Base-by-base conservation (phyloP, 108 stramenopile species). In the Thalassiosira profunda region DNA sequence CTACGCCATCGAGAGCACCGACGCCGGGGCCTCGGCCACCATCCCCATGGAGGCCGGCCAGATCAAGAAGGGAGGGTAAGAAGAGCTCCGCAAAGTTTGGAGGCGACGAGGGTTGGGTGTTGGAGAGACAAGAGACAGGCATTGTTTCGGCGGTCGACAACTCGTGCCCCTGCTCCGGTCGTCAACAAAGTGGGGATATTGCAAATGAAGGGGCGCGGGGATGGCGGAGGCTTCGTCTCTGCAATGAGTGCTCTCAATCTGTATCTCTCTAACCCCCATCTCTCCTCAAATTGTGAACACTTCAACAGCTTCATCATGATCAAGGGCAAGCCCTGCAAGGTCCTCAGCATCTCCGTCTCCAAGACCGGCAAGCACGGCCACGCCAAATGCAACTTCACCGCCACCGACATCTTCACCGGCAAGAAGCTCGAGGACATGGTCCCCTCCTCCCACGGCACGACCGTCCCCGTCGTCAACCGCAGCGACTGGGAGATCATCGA, bases 351-450 rank as follows among this genome's bases (percentile, higher is more conserved):
- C 63, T 97, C 98, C 61, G 98, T 98, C 74, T 99, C 98, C 80
- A 99, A 99, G 97, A 99, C 99, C 63, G 98, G 98, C 78, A 99
- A 99, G 98, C 99, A 99, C 96, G 99, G 99, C 53, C 99, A 99
- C 95, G 99, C 99, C 84, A 99, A 99, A 92, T 98, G 97, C 71
- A 99, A 99, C 96, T 99, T 99, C 80, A 86, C 86, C 68, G 98
- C 96, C 74, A 71, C 78, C 35, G 99, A 99, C 75, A 99, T 99
- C 76, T 99, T 99, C 93, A 99, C 96, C 61, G 99, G 99, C 56
- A 98, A 98, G 92, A 99, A 99, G 96, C 82, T 87, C 55, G 97
- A 98, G 75, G 98, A 98, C 87, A 97, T 99, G 94, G 93, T 98
- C 54, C 98, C 98, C 49, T 97, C 98, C 77, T 84, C 98, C 51